These are phyloP conservation scores for Mycosphaerella sp. DNA, from an alignment of 2,329 filamentous ascomycete genomes.

Conservation along the genomic window DNA sequence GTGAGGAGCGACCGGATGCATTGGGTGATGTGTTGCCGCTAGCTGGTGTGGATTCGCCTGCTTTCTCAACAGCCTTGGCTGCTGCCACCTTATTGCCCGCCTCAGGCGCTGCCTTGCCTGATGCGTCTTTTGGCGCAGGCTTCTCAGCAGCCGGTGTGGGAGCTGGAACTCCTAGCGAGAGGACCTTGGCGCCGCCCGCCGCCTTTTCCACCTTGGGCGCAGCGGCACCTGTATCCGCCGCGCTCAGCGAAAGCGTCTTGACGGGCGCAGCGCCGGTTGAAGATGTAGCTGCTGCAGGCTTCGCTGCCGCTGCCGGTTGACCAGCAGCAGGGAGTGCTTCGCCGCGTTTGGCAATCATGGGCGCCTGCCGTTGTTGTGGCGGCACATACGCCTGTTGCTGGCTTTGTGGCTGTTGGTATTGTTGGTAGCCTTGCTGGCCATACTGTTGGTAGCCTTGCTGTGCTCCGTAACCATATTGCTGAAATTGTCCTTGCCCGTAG, in stretches of 20 bases:
- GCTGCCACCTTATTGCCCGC: conserved; percentile 80
- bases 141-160: conserved; percentile 44
- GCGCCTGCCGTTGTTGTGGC: conserved; percentile 44
- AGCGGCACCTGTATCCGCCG: conserved; percentile 41
- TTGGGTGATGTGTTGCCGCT: conserved; percentile 70
- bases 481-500: conserved; percentile 21
- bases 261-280: conserved; percentile 51
- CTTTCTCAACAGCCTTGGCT: conserved; percentile 86
- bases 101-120: conserved; percentile 45
- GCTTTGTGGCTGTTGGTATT: conserved; percentile 37
- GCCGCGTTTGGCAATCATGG: conserved; percentile 58
- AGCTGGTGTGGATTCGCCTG: conserved; percentile 59
- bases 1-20: conserved; percentile 66
- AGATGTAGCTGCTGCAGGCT: conserved; percentile 31
- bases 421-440: conserved; percentile 41
- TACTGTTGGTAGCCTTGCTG: conserved; percentile 33
- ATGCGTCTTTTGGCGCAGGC: conserved; percentile 31
- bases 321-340: conserved; percentile 45
- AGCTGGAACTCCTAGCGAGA: conserved; percentile 53
- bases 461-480: conserved; percentile 8
- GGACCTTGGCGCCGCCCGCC: conserved; percentile 57
- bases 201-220: conserved; percentile 49
- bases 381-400: conserved; percentile 31
- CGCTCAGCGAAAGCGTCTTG: conserved; percentile 56
- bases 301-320: conserved; percentile 36